Base-by-base conservation (phyloP, 2,329 filamentous ascomycete genomes). In the Aureobasidium melanogenum region DNA sequence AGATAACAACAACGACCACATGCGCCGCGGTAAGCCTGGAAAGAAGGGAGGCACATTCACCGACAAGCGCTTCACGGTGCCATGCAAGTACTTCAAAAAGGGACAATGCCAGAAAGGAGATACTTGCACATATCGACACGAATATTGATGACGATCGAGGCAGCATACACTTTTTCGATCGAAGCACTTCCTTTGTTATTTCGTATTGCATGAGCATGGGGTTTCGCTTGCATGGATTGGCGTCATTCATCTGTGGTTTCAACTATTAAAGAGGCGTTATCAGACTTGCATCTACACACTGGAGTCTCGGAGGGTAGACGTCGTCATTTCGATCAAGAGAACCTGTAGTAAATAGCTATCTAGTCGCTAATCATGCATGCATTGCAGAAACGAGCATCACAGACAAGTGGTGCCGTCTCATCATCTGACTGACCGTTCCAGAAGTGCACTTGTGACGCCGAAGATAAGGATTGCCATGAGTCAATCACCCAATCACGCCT, bases 41-140 rank as follows among this genome's bases (percentile, higher is more conserved):
- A 66, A 65, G 56, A 64, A 64, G 48, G 64, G 64, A 38, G 41
- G 48, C n/a, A 34, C 28, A 9, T 63, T 58, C 19, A 61, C 63
- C n/a, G 67, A 70, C 26, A 67, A 66, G 9, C 64, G 66, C 36
- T 73, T 69, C 64, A 72, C 68, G 5, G 68, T 69, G 60, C 70
- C 76, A 10, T 84, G 82, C 70, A 76, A 76, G 62, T 84, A 79
- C 69, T 84, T 77, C 76, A 72, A 77, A 38, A 76, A 80, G 63
- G 80, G 80, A 14, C 79, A 77, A 66, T 83, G 81, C 67, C 72
- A 76, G 61, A 83, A 83, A 66, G 79, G 79, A 19, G 75, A 78
- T 24, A 72, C 77, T 43, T 81, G 79, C 69, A 80, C 78, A 52
- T 61, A 61, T 22, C 41, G 47, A 50, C 59, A 61, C n/a, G 59